Percentiles rank a stretch among this genome's conserved stretches.
Conservation (phyloP, 2,329 filamentous ascomycete genomes). For the Chaetomium sp. region DNA sequence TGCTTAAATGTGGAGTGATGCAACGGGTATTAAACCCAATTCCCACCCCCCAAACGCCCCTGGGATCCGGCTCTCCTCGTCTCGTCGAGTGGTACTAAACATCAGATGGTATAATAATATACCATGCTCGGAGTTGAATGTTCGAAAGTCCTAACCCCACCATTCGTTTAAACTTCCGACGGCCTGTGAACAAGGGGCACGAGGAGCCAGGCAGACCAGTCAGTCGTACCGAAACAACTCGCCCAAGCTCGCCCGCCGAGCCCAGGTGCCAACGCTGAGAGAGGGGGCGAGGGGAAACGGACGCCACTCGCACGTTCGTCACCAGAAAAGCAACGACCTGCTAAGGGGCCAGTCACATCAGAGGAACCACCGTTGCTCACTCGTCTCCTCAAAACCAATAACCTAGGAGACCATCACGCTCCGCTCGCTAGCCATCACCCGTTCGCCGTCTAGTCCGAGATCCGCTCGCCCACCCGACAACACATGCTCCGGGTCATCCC, state of each 20-base stretch:
- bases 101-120: constrained; percentile 45
- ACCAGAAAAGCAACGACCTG: constrained; percentile 17
- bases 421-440: constrained; percentile 10
- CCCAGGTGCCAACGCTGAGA: constrained; percentile 1
- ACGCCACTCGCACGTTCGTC: constrained; percentile 5
- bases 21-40: constrained; percentile 35
- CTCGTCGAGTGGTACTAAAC: constrained; percentile 33
- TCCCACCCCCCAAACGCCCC: constrained; percentile 30
- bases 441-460: background rate
- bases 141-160: constrained; percentile 2
- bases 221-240: background rate
- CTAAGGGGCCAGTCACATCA: constrained; percentile 6
- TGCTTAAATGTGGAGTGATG: constrained; percentile 42
- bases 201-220: background rate
- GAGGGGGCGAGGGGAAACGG: background rate
- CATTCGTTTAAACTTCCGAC: constrained; percentile 8
- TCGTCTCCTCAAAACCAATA: background rate
- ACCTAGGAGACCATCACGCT: constrained; percentile 14
- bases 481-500: constrained; percentile 33
- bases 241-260: constrained; percentile 3
- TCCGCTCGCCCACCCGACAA: constrained; percentile 17
- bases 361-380: too few species aligned
- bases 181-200: constrained; percentile 1
- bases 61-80: constrained; percentile 24
- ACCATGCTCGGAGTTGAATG: constrained; percentile 29